Evolutionary conservation across 495 filamentous ascomycete genomes (phyloP), one percentile per base, ranked within the genome.

Genomic region (Immersiella caudata): DNA sequence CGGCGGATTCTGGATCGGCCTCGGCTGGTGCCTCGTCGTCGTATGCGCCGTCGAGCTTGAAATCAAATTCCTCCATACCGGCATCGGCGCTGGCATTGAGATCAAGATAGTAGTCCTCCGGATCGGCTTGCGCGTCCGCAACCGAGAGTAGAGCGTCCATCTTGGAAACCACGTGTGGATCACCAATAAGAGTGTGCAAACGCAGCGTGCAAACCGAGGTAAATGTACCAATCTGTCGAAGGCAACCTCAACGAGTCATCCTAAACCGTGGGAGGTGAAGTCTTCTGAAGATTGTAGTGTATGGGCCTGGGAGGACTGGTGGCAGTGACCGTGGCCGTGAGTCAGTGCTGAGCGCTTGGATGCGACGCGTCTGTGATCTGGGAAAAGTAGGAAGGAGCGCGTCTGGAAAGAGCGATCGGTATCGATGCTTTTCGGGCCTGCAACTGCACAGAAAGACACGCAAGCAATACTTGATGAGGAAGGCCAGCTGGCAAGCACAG

Each of bases 21-120:
- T 20, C 24, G 6, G n/a, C 21, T 29, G 1, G 24, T 33, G 20
- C 46, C 60, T 73, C 67, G 8, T 35, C 66, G 3, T 70, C 67
- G 29, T 67, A 70, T 20, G 24, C 25, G 12, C 52, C 70, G 22
- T 74, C 73, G 0, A 74, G 58, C 14, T 73, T 62, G 25, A 77
- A 70, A 35, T 81, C 79, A 40, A 78, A 62, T 50, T 75, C 77
- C 49, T 77, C 74, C 0, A 46, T 70, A 21, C 74, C 70, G 11
- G 60, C 40, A 46, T 70, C 69, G 20, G 68, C 67, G 26, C 71
- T 68, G 20, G 68, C 67, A 27, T 71, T 68, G 8, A 74, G 65
- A 35, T 72, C 74, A 11, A 74, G 35, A 14, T 68, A 60, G 50
- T 79, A 76, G 22, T 68, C 71, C 29, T 70, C 73, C 20, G 64